Evolutionary conservation across 1,284 basidiomycete genomes (phyloP).

Genomic region (Pseudozyma tsukubaensis): DNA sequence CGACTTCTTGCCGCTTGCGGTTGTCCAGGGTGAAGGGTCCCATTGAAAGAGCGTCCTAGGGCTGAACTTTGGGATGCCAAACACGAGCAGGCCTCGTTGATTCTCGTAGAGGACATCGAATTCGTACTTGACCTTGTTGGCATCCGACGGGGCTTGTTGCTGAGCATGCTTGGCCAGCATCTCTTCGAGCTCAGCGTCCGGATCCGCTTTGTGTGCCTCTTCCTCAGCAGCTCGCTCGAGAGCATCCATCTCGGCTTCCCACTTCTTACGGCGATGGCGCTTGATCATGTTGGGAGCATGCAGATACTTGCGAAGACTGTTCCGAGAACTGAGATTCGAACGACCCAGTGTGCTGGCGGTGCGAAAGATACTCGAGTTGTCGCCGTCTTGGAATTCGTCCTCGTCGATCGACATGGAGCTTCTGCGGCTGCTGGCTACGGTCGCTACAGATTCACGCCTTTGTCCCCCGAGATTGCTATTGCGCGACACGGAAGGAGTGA

Average conservation of each 20-base stretch:
- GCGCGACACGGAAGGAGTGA: slow-evolving; percentile 32
- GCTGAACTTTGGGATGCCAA: slow-evolving; percentile 66
- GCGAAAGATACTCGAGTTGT: slow-evolving; percentile 11
- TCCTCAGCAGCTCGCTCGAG: slow-evolving; percentile 26
- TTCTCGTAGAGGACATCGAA: slow-evolving; percentile 68
- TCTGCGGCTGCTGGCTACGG: slow-evolving; percentile 35
- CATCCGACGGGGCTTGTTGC: slow-evolving; percentile 49
- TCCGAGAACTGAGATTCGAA: slow-evolving; percentile 40
- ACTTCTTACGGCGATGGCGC: slow-evolving; percentile 37
- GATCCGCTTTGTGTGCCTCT: slow-evolving; percentile 25
- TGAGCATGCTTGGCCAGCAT: slow-evolving; percentile 53
- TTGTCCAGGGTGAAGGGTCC: slow-evolving; percentile 66
- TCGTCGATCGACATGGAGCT: slow-evolving; percentile 38
- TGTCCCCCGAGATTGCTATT: slow-evolving; percentile 23
- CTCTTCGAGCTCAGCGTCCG: slow-evolving; percentile 52
- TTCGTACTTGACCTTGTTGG: slow-evolving; percentile 52
- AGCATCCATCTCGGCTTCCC: slow-evolving; percentile 49
- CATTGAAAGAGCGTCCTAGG: slow-evolving; percentile 61
- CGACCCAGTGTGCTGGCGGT: slow-evolving; percentile 30
- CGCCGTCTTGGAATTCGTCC: slow-evolving; percentile 14
- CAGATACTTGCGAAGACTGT: slow-evolving; percentile 39
- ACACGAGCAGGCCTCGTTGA: slow-evolving; percentile 64
- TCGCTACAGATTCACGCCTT: slow-evolving; percentile 40
- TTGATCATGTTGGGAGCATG: slow-evolving; percentile 46
- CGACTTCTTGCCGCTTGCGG: slow-evolving; percentile 49